Percentiles rank a stretch among this genome's conserved stretches.
Evolutionary conservation across 2,329 filamentous ascomycete genomes (phyloP).

Genomic region (Dothistroma septosporum): DNA sequence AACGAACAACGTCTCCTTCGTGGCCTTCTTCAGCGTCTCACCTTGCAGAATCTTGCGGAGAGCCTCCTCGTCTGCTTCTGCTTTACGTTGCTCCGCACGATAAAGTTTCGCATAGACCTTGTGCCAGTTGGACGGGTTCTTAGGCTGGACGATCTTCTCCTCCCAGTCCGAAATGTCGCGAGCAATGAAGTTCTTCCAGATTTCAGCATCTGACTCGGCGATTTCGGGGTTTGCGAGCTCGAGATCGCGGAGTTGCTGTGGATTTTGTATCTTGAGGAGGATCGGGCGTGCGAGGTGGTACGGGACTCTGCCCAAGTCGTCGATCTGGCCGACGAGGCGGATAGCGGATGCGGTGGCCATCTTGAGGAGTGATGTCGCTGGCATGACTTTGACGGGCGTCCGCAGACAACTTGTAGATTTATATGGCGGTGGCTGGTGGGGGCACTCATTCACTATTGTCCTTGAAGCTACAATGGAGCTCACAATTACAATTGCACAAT

Average conservation of each 20-base stretch:
- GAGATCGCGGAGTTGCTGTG: conserved; percentile 66
- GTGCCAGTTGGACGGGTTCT: conserved; percentile 68
- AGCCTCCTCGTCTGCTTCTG: conserved; percentile 30
- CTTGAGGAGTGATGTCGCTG: conserved; percentile 36
- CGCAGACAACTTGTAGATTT: conserved; percentile 2
- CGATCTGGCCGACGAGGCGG: conserved; percentile 48
- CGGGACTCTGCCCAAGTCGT: conserved; percentile 67
- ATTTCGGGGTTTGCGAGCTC: conserved; percentile 76
- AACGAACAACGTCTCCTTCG: conserved; percentile 44
- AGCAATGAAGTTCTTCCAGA: conserved; percentile 77
- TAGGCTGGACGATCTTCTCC: conserved; percentile 60
- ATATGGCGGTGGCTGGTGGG: conserved; percentile 4
- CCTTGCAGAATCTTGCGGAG: conserved; percentile 55
- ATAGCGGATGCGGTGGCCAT: conserved; percentile 41
- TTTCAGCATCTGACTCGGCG: conserved; percentile 61
- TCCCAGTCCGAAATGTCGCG: conserved; percentile 66
- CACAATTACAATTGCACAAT: conserved; percentile 1
- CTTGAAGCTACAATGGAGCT: neutral
- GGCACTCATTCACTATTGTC: conserved; percentile 1
- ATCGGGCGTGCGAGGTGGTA: conserved; percentile 64
- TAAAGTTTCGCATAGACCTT: conserved; percentile 61
- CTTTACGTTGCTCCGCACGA: conserved; percentile 38
- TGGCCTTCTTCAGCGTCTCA: conserved; percentile 55
- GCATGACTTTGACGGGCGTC: conserved; percentile 19
- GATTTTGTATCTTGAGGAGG: conserved; percentile 66